phyloP scores from a whole-genome alignment of 805 yeast genomes.

The Kuraishia hungarica region DNA sequence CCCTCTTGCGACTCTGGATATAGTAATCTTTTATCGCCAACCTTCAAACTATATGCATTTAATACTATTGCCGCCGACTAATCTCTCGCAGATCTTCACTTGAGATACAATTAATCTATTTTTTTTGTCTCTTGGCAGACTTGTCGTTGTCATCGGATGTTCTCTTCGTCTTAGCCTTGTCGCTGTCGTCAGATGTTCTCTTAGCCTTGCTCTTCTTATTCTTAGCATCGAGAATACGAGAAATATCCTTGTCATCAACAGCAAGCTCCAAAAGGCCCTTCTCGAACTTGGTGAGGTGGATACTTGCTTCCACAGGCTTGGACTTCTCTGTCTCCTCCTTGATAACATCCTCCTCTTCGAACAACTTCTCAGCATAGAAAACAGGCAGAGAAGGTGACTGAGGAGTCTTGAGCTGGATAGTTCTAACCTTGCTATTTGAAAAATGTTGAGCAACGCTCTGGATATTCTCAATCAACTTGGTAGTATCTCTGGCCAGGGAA shows the following conservation, averaged over 20 bases:
- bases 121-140: slow-evolving; percentile 5
- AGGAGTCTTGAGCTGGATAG: slow-evolving; percentile 55
- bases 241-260: slow-evolving; percentile 63
- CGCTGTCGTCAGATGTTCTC: slow-evolving; percentile 11
- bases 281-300: slow-evolving; percentile 54
- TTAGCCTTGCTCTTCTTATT: slow-evolving; percentile 28
- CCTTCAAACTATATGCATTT: neutral
- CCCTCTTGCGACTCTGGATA: too few relatives aligned
- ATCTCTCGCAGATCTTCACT: slow-evolving; percentile 4
- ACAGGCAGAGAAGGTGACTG: slow-evolving; percentile 82
- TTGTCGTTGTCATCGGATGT: slow-evolving; percentile 11
- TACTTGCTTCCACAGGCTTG: slow-evolving; percentile 19
- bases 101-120: slow-evolving; percentile 5
- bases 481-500: slow-evolving; percentile 30
- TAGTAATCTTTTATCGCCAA: neutral
- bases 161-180: too few relatives aligned
- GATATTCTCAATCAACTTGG: slow-evolving; percentile 53
- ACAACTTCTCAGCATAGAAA: slow-evolving; percentile 54
- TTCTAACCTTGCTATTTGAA: slow-evolving; percentile 37
- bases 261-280: slow-evolving; percentile 75
- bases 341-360: slow-evolving; percentile 39
- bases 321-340: slow-evolving; percentile 19
- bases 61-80: slow-evolving; percentile 3
- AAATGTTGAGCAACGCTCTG: slow-evolving; percentile 44
- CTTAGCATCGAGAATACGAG: slow-evolving; percentile 52